Percentiles rank a stretch among this genome's conserved stretches.
Evolutionary conservation across 192 early-diverging fungal species (phyloP).

Genomic region (Paraglomus brasilianum): DNA sequence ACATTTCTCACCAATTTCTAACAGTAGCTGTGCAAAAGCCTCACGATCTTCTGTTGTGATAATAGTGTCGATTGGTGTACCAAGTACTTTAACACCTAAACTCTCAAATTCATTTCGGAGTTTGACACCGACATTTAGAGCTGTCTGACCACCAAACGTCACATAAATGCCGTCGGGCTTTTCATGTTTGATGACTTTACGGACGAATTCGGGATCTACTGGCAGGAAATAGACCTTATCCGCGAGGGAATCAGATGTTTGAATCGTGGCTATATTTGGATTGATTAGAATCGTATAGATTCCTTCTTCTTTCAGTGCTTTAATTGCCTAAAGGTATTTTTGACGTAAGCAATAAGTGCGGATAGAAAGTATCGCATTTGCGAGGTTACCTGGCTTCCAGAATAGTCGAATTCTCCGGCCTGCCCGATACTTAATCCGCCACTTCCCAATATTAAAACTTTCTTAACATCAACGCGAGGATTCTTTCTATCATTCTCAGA

Average conservation of each 20-base stretch:
- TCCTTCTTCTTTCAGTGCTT: slow-evolving; percentile 95
- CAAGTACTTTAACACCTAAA: slow-evolving; percentile 89
- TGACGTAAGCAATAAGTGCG: background rate
- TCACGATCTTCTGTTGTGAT: slow-evolving; percentile 98
- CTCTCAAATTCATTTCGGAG: slow-evolving; percentile 86
- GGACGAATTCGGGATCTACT: slow-evolving; percentile 90
- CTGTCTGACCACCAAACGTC: slow-evolving; percentile 99
- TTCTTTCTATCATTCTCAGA: slow-evolving; percentile 43
- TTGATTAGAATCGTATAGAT: slow-evolving; percentile 98
- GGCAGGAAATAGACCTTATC: slow-evolving; percentile 99
- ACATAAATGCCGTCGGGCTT: slow-evolving; percentile 98
- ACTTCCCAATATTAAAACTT: slow-evolving; percentile 94
- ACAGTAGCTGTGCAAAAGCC: slow-evolving; percentile 74
- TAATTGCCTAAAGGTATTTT: slow-evolving; percentile 77
- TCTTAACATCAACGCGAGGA: slow-evolving; percentile 71
- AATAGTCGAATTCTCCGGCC: slow-evolving; percentile 99
- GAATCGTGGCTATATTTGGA: slow-evolving; percentile 99
- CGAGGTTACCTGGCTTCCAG: slow-evolving; percentile 65
- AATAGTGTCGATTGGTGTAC: slow-evolving; percentile 93
- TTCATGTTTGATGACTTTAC: slow-evolving; percentile 94
- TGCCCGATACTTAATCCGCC: slow-evolving; percentile 98
- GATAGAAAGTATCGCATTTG: background rate
- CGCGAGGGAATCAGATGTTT: slow-evolving; percentile 95
- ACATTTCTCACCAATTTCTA: slow-evolving; percentile 88
- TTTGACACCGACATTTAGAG: slow-evolving; percentile 94